Conservation (phyloP, 2,329 filamentous ascomycete species). For the Fusarium xylarioides region DNA sequence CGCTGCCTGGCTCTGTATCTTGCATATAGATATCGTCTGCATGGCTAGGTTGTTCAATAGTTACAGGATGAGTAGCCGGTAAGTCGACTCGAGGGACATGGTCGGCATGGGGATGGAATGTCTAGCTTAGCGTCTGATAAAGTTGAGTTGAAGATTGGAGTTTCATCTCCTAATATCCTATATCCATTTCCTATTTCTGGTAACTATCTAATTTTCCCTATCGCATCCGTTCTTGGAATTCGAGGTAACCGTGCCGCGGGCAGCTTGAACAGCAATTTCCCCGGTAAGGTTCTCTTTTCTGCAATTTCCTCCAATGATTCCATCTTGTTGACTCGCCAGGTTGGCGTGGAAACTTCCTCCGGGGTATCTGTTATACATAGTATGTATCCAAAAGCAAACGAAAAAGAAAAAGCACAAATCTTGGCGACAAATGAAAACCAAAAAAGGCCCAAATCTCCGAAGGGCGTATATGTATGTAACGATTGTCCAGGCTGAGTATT, state of each 20-base stretch:
- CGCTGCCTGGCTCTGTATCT: too few relatives aligned
- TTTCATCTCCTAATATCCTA: conserved; percentile 7
- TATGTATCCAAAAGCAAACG: conserved; percentile 33
- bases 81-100: too few relatives aligned
- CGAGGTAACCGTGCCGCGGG: not conserved
- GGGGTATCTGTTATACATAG: conserved; percentile 45
- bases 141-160: conserved; percentile 8
- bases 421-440: conserved; percentile 36
- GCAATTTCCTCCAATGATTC: conserved; percentile 23
- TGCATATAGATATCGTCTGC: too few relatives aligned
- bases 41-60: too few relatives aligned
- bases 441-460: conserved; percentile 10
- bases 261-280: not conserved
- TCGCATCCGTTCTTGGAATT: not conserved
- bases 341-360: conserved; percentile 33
- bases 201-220: conserved; percentile 17
- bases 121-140: not conserved
- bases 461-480: conserved; percentile 4
- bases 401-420: conserved; percentile 25
- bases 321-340: conserved; percentile 31
- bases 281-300: not conserved
- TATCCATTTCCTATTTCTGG: conserved; percentile 25
- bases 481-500: conserved; percentile 23
- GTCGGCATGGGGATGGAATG: too few relatives aligned
- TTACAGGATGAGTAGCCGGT: too few relatives aligned